Evolutionary conservation across 1,284 basidiomycete genomes (phyloP).

Genomic region (Cryptococcus floricola): DNA sequence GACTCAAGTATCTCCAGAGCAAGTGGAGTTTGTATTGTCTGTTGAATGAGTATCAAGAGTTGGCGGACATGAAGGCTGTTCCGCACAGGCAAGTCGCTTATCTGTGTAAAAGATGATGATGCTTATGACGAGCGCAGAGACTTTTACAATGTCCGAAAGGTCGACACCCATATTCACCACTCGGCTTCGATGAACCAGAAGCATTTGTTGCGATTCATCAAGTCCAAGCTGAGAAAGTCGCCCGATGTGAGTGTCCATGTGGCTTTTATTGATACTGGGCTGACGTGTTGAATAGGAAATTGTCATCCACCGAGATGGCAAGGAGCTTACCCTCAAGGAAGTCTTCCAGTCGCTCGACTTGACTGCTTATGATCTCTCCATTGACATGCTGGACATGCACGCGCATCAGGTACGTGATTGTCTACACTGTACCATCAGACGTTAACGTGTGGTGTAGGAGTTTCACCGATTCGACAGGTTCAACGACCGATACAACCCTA

Average conservation of each 20-base stretch:
- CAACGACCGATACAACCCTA: constrained; percentile 57
- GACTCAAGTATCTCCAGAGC: constrained; percentile 88
- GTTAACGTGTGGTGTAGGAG: constrained; percentile 42
- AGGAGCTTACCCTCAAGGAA: constrained; percentile 81
- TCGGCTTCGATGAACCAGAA: constrained; percentile 99
- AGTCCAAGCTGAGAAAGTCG: constrained; percentile 68
- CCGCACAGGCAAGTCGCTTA: constrained; percentile 59
- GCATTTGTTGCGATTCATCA: constrained; percentile 98
- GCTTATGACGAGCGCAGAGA: constrained; percentile 58
- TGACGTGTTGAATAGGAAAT: constrained; percentile 63
- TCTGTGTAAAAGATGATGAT: background rate
- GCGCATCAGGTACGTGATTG: constrained; percentile 67
- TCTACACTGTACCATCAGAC: background rate
- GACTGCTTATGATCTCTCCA: constrained; percentile 95
- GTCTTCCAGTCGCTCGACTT: constrained; percentile 94
- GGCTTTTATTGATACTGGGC: background rate
- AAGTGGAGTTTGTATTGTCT: constrained; percentile 94
- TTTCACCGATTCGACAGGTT: constrained; percentile 98
- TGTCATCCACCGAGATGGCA: constrained; percentile 91
- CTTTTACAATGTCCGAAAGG: constrained; percentile 97
- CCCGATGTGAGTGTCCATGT: constrained; percentile 48
- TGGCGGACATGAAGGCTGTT: constrained; percentile 92
- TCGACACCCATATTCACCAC: constrained; percentile 98
- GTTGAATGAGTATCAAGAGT: constrained; percentile 89
- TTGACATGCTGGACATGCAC: constrained; percentile 99